These are phyloP conservation scores for Hypomyces rosellus DNA, from an alignment of 2,329 filamentous ascomycete species.

Conservation along the genomic window DNA sequence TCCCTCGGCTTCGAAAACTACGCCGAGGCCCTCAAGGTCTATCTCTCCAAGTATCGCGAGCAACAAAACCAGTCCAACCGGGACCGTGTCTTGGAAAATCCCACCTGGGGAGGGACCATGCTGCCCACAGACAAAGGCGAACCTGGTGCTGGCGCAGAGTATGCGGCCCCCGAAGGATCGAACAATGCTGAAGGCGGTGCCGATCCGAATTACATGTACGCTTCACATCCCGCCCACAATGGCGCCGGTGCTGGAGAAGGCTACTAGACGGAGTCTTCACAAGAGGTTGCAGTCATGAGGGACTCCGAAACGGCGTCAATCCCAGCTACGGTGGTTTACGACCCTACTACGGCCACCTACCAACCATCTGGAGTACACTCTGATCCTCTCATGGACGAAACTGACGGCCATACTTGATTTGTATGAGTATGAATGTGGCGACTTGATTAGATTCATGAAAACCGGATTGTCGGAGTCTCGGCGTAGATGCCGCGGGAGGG, in stretches of 20 bases:
- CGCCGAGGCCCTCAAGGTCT: constrained; percentile 95
- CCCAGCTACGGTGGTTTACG: not conserved
- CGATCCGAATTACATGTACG: constrained; percentile 47
- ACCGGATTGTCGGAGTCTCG: not conserved
- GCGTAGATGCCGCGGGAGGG: constrained; percentile 1
- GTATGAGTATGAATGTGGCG: constrained; percentile 3
- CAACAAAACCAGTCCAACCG: constrained; percentile 38
- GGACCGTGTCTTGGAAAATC: constrained; percentile 31
- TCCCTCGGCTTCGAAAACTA: constrained; percentile 99
- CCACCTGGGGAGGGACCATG: constrained; percentile 25
- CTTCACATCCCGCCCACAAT: constrained; percentile 51
- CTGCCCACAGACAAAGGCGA: constrained; percentile 29
- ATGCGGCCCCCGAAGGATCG: constrained; percentile 37
- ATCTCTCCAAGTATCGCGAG: constrained; percentile 93
- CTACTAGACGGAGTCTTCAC: constrained; percentile 33
- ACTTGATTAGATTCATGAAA: constrained; percentile 2
- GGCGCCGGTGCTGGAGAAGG: constrained; percentile 47
- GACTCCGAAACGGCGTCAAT: not conserved
- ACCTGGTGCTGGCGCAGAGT: constrained; percentile 29
- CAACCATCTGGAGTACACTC: too few relatives aligned
- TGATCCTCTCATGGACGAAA: not conserved
- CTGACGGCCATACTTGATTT: not conserved
- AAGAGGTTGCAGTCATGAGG: not conserved
- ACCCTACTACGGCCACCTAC: not conserved
- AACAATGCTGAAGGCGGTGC: constrained; percentile 34